Percentiles rank a stretch among this genome's conserved stretches.
Conservation (phyloP, 2,329 filamentous ascomycete species). For the Xylariomycetidae sp. region DNA sequence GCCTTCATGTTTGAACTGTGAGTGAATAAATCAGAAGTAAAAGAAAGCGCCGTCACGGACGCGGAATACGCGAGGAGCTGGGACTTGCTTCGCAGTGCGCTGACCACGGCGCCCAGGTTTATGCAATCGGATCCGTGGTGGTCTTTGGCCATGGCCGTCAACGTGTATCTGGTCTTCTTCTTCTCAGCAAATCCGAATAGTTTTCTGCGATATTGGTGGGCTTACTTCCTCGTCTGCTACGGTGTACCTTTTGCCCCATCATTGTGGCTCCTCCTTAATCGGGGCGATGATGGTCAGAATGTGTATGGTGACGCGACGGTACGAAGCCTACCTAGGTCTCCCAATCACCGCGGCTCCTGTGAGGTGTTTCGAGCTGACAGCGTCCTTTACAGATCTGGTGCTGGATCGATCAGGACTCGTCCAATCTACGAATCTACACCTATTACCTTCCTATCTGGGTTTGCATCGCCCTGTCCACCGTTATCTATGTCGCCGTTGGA, state of each 20-base stretch:
- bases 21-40: too few species aligned
- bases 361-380: too few species aligned
- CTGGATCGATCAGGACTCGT: conserved; percentile 53
- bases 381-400: conserved; percentile 61
- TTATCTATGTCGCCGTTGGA: conserved; percentile 54
- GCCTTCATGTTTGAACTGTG: conserved; percentile 64
- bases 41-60: too few species aligned
- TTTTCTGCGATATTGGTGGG: conserved; percentile 67
- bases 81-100: too few species aligned
- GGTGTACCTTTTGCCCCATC: conserved; percentile 66
- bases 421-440: conserved; percentile 53
- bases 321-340: too few species aligned
- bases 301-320: conserved; percentile 57
- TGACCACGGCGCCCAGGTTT: too few species aligned
- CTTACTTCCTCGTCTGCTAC: conserved; percentile 66
- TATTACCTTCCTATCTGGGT: conserved; percentile 60
- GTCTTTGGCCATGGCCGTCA: conserved; percentile 78
- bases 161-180: conserved; percentile 69
- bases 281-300: conserved; percentile 28
- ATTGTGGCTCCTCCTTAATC: conserved; percentile 58
- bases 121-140: conserved; percentile 73
- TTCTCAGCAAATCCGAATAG: conserved; percentile 58
- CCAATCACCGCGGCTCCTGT: too few species aligned
- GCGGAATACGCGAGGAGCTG: too few species aligned
- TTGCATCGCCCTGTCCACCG: conserved; percentile 49